Percentiles rank a stretch among this genome's conserved stretches.
phyloP scores from a whole-genome alignment of 805 yeast genomes.

The Yarrowia keelungensis region DNA sequence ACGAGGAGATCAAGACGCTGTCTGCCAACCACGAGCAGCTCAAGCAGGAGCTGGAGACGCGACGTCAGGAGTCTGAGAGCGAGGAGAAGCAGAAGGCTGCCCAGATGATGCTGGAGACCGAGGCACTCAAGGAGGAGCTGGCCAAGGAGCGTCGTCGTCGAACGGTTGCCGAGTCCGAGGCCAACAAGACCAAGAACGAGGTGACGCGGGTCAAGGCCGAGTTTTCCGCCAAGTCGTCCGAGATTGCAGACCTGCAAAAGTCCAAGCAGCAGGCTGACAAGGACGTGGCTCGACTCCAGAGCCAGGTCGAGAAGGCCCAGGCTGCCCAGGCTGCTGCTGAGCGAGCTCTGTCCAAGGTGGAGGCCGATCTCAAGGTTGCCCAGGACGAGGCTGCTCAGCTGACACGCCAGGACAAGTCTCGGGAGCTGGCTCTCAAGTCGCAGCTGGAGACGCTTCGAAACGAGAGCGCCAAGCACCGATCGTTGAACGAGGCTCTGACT shows the following conservation, averaged over 20 bases:
- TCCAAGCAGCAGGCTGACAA: constrained; percentile 18
- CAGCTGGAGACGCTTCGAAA: constrained; percentile 37
- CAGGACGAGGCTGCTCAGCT: constrained; percentile 42
- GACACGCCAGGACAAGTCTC: constrained; percentile 38
- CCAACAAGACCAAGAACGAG: constrained; percentile 36
- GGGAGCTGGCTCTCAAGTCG: constrained; percentile 22
- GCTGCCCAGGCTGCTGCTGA: constrained; percentile 39
- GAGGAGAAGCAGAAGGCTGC: constrained; percentile 42
- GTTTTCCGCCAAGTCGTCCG: background rate
- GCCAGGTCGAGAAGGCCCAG: constrained; percentile 42
- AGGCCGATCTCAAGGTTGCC: constrained; percentile 41
- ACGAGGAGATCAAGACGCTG: constrained; percentile 45
- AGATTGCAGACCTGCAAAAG: constrained; percentile 1
- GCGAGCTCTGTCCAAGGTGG: constrained; percentile 41
- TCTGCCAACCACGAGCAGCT: constrained; percentile 44
- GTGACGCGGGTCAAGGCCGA: constrained; percentile 3
- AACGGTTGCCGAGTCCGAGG: constrained; percentile 36
- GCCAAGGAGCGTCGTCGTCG: constrained; percentile 35
- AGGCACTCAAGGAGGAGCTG: constrained; percentile 40
- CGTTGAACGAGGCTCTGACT: constrained; percentile 41
- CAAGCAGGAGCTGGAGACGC: constrained; percentile 50
- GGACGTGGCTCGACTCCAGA: constrained; percentile 40
- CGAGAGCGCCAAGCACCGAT: constrained; percentile 42
- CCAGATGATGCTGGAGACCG: constrained; percentile 41
- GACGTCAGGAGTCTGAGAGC: constrained; percentile 35